Percentiles rank a stretch among this genome's conserved stretches.
Conservation (phyloP, 2,329 filamentous ascomycete species). For the Trichoderma brevicompactum region DNA sequence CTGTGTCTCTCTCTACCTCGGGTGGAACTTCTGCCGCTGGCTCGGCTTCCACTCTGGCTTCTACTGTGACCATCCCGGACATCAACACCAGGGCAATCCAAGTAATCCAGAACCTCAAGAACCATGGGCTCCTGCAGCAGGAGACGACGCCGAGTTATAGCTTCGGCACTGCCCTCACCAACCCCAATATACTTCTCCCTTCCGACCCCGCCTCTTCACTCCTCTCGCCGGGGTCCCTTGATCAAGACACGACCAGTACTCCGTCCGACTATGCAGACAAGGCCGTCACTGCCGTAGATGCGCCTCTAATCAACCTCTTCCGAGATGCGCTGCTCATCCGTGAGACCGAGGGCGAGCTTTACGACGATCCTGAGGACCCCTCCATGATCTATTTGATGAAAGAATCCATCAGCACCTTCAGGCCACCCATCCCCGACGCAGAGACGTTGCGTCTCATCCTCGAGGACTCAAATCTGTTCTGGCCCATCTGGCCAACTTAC, state of each 20-base stretch:
- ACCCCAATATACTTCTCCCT: not conserved
- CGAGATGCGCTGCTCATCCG: constrained; percentile 29
- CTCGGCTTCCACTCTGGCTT: not conserved
- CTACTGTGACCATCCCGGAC: not conserved
- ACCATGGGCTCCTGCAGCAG: constrained; percentile 14
- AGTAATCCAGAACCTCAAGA: constrained; percentile 17
- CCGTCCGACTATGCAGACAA: constrained; percentile 12
- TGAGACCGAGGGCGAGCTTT: constrained; percentile 23
- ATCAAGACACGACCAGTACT: constrained; percentile 1
- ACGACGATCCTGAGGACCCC: constrained; percentile 26
- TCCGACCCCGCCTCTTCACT: constrained; percentile 15
- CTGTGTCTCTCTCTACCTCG: not conserved
- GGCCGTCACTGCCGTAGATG: constrained; percentile 5
- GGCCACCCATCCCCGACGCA: constrained; percentile 21
- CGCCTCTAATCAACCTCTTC: constrained; percentile 28
- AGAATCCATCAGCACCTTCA: constrained; percentile 29
- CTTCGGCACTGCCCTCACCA: not conserved
- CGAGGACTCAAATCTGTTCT: constrained; percentile 33
- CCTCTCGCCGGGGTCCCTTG: constrained; percentile 14
- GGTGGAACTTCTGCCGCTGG: not conserved
- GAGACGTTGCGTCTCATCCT: constrained; percentile 33
- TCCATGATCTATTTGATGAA: constrained; percentile 14
- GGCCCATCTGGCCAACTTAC: constrained; percentile 36
- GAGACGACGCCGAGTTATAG: not conserved
- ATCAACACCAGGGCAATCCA: constrained; percentile 2